These are phyloP conservation scores for Glebionis coronaria DNA, from an alignment of 129 eudicot species.

Conservation along the genomic window DNA sequence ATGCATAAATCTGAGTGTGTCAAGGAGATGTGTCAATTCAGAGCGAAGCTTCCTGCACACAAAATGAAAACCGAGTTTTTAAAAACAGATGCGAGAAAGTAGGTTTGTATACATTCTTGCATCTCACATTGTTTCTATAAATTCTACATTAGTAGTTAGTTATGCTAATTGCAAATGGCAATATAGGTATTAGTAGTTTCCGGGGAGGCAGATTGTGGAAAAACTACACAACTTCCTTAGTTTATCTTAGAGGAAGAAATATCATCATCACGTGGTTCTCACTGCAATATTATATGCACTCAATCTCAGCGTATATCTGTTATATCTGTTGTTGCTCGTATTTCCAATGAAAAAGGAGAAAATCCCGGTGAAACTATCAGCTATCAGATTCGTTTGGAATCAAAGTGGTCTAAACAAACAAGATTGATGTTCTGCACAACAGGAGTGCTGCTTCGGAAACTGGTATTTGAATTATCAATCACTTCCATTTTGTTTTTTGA, in stretches of 20 bases:
- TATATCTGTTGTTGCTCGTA: slow-evolving; percentile 86
- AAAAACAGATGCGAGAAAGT: slow-evolving; percentile 74
- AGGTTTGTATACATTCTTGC: slow-evolving; percentile 41
- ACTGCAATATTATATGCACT: slow-evolving; percentile 78
- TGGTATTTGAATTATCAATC: slow-evolving; percentile 42
- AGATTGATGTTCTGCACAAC: slow-evolving; percentile 90
- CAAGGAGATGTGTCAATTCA: slow-evolving; percentile 59
- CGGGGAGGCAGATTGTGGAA: slow-evolving; percentile 97
- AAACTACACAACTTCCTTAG: slow-evolving; percentile 96
- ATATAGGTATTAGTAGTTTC: slow-evolving; percentile 81
- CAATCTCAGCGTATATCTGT: slow-evolving; percentile 94
- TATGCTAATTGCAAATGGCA: background rate
- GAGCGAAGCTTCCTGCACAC: slow-evolving; percentile 88
- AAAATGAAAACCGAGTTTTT: slow-evolving; percentile 73
- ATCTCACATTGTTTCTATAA: background rate
- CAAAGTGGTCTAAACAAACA: slow-evolving; percentile 69
- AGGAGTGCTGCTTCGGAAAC: slow-evolving; percentile 73
- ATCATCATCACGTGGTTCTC: slow-evolving; percentile 61
- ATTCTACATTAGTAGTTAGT: too few species aligned
- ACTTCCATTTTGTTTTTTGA: background rate
- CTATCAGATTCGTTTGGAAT: slow-evolving; percentile 80
- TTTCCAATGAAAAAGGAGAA: slow-evolving; percentile 90
- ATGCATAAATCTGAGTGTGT: slow-evolving; percentile 51
- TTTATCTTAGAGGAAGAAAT: slow-evolving; percentile 84
- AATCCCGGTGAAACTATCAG: slow-evolving; percentile 85